Conservation (phyloP, 495 filamentous ascomycete genomes). For the Chaetomium cochliodes region DNA sequence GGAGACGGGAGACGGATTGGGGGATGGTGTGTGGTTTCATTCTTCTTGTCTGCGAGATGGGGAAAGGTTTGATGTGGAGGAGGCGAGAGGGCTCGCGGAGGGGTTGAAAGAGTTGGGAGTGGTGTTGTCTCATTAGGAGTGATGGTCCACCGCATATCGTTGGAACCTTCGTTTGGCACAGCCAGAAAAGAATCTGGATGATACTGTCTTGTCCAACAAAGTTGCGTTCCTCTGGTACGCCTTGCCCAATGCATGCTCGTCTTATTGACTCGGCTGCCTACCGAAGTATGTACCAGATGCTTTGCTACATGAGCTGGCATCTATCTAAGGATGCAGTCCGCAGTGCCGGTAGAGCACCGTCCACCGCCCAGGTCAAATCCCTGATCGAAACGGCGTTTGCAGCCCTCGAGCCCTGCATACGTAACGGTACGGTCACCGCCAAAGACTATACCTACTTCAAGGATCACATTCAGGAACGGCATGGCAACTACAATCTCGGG, state of each 20-base stretch:
- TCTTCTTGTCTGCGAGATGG: conserved; percentile 34
- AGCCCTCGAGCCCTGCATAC: neutral
- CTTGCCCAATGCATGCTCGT: no score
- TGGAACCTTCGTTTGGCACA: no score
- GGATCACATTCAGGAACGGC: neutral
- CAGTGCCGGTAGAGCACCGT: neutral
- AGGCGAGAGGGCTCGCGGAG: conserved; percentile 13
- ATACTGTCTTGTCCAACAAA: no score
- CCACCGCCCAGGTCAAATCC: neutral
- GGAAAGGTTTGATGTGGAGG: conserved; percentile 21
- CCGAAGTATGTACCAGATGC: no score
- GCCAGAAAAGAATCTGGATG: neutral
- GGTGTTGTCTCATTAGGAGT: neutral
- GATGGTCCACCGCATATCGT: neutral
- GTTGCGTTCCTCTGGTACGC: no score
- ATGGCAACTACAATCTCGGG: neutral
- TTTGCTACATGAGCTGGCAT: no score
- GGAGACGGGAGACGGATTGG: no score
- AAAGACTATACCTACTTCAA: conserved; percentile 1
- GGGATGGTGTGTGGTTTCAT: conserved; percentile 35
- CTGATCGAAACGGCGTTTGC: neutral
- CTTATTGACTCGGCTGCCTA: no score
- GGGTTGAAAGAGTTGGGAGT: neutral
- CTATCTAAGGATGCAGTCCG: conserved; percentile 9
- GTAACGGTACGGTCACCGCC: neutral